These are phyloP conservation scores for Gillenia trifoliata DNA, from an alignment of 306 rosid species.

Conservation along the genomic window DNA sequence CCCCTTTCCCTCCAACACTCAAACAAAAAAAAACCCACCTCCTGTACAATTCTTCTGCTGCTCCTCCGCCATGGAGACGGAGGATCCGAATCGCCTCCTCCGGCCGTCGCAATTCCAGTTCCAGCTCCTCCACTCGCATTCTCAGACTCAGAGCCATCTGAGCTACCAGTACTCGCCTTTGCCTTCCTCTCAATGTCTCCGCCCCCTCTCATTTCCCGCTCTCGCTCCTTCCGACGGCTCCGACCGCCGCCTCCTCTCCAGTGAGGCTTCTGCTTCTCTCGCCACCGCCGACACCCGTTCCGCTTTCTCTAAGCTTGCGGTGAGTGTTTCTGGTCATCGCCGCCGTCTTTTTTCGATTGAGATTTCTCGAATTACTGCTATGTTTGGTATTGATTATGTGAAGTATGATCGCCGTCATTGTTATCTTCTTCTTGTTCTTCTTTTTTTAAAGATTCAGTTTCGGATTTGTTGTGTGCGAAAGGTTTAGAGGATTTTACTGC, in stretches of 20 bases:
- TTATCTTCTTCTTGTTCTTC: background rate
- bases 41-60: background rate
- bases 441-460: background rate
- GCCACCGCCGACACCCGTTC: background rate
- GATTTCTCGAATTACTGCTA: background rate
- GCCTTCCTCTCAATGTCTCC: conserved; percentile 3
- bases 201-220: background rate
- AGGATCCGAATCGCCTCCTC: conserved; percentile 28
- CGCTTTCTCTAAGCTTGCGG: conserved; percentile 17
- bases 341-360: background rate
- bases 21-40: background rate
- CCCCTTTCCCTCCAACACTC: conserved; percentile 30
- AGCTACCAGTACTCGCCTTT: background rate
- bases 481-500: background rate
- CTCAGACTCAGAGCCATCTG: conserved; percentile 11
- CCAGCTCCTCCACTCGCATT: conserved; percentile 27
- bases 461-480: background rate
- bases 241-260: background rate
- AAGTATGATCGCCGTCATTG: background rate
- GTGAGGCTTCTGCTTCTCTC: background rate
- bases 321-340: background rate
- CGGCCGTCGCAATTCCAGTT: conserved; percentile 28
- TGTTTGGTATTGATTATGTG: conserved; percentile 1
- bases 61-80: conserved; percentile 2
- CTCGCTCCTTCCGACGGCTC: background rate